Evolutionary conservation across 345 rosid species (phyloP).

Genomic region (Luvunga scandens): DNA sequence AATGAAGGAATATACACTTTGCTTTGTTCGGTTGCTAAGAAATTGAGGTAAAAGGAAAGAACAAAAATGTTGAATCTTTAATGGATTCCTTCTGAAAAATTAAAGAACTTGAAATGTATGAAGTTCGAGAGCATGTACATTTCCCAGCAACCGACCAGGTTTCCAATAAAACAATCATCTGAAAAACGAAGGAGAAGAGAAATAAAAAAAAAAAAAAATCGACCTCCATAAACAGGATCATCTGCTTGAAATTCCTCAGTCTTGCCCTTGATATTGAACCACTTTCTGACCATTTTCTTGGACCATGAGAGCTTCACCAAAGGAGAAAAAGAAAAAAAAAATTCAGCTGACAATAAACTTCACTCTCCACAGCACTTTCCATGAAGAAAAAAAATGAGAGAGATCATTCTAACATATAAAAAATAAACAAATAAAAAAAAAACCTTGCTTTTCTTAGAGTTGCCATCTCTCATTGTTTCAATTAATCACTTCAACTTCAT

Average conservation of each 20-base stretch:
- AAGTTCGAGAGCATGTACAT: background rate
- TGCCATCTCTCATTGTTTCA: constrained; percentile 78
- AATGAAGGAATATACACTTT: constrained; percentile 1
- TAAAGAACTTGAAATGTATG: background rate
- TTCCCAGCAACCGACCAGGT: constrained; percentile 18
- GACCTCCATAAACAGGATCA: constrained; percentile 61
- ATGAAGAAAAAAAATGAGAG: background rate
- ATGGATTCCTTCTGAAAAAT: constrained; percentile 6
- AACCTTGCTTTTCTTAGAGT: constrained; percentile 93
- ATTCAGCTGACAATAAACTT: constrained; percentile 14
- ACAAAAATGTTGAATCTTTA: constrained; percentile 9
- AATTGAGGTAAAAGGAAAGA: constrained; percentile 8
- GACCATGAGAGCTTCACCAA: constrained; percentile 91
- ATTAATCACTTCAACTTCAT: constrained; percentile 32
- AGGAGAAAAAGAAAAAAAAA: background rate
- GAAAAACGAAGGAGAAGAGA: constrained; percentile 5
- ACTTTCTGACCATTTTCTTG: constrained; percentile 84
- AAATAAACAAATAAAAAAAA: background rate
- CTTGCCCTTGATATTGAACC: constrained; percentile 94
- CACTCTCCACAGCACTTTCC: background rate
- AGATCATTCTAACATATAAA: background rate
- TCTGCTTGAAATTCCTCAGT: constrained; percentile 86
- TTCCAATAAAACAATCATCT: constrained; percentile 6
- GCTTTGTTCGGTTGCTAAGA: constrained; percentile 12
- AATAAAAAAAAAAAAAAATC: constrained; percentile 12